A percentile compares a stretch with the other conserved stretches of the same genome.
Conservation (phyloP, 306 rosid genomes). For the Spatholobus suberectus region DNA sequence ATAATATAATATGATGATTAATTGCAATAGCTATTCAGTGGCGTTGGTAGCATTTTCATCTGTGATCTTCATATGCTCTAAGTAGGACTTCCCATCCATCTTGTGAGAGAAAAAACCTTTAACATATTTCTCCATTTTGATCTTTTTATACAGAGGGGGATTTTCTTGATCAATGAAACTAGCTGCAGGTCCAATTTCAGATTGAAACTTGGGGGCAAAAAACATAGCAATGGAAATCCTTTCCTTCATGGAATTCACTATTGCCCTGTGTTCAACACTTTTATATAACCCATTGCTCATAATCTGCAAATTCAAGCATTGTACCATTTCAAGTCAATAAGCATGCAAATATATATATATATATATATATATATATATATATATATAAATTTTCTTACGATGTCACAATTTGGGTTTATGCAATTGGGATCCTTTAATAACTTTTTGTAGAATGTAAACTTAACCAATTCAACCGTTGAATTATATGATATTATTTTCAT, state of each 20-base stretch:
- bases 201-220: conserved; percentile 54
- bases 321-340: neutral
- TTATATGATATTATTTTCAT: no score
- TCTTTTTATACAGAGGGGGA: conserved; percentile 49
- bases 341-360: neutral
- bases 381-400: no score
- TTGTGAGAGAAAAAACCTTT: conserved; percentile 46
- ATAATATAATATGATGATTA: neutral
- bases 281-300: conserved; percentile 68
- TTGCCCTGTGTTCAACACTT: conserved; percentile 75
- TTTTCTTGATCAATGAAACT: conserved; percentile 41
- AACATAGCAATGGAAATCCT: conserved; percentile 65
- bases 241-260: conserved; percentile 58
- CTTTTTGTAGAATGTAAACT: no score
- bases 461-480: no score
- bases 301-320: conserved; percentile 44
- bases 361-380: no score
- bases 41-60: neutral
- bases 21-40: neutral
- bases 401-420: no score
- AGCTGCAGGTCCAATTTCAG: conserved; percentile 52
- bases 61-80: conserved; percentile 53
- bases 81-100: conserved; percentile 51
- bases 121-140: conserved; percentile 51
- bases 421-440: no score